Conservation (phyloP, 2,329 filamentous ascomycete genomes). For the Colletotrichum spaethianum region DNA sequence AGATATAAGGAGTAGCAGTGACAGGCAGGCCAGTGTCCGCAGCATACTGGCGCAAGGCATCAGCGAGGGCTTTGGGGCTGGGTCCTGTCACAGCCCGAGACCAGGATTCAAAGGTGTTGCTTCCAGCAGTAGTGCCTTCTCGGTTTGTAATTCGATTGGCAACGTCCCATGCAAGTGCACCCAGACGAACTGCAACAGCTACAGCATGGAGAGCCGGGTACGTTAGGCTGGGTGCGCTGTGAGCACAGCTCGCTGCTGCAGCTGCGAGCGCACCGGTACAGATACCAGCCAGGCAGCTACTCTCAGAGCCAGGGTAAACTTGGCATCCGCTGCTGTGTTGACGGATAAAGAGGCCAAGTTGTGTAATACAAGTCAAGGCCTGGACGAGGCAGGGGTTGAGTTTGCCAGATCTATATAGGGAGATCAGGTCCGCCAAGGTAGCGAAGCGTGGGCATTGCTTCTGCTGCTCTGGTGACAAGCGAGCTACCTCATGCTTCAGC, state of each 20-base stretch:
- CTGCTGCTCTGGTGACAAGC: slow-evolving; percentile 14
- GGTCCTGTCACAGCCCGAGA: slow-evolving; percentile 1
- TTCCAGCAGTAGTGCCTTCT: background rate
- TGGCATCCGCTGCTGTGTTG: slow-evolving; percentile 22
- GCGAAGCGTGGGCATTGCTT: slow-evolving; percentile 15
- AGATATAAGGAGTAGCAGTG: slow-evolving; percentile 17
- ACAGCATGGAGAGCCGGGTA: slow-evolving; percentile 1
- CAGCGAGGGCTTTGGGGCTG: background rate
- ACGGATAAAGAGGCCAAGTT: slow-evolving; percentile 31
- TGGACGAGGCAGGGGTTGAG: slow-evolving; percentile 16
- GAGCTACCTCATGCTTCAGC: slow-evolving; percentile 17
- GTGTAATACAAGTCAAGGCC: slow-evolving; percentile 18
- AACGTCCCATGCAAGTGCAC: slow-evolving; percentile 7
- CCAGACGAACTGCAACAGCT: slow-evolving; percentile 10
- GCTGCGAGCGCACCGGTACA: slow-evolving; percentile 24
- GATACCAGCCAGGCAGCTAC: background rate
- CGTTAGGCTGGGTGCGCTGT: slow-evolving; percentile 1
- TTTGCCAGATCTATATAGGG: background rate
- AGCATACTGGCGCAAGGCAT: slow-evolving; percentile 11
- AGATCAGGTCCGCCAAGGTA: background rate
- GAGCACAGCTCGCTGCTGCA: slow-evolving; percentile 22
- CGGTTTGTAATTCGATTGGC: background rate
- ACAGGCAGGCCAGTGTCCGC: slow-evolving; percentile 1
- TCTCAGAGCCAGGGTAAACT: slow-evolving; percentile 1
- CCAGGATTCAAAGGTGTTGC: slow-evolving; percentile 18